Evolutionary conservation across 2,329 filamentous ascomycete genomes (phyloP).

Genomic region (Exophiala calicioides): DNA sequence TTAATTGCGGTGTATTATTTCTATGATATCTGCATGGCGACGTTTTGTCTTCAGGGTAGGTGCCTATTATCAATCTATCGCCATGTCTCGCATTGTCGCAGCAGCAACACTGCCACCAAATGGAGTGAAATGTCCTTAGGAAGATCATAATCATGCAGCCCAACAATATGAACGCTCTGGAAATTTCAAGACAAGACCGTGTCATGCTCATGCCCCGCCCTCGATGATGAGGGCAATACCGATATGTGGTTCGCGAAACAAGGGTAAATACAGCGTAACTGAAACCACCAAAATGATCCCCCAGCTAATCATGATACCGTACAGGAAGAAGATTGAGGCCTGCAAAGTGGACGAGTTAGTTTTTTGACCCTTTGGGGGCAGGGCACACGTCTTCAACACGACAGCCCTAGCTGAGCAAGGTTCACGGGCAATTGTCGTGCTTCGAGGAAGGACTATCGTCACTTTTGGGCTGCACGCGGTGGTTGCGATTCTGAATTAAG

Average conservation of each 20-base stretch:
- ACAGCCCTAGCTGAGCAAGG: too few relatives aligned
- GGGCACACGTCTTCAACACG: too few relatives aligned
- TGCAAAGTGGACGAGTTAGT: constrained; percentile 25
- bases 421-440: too few relatives aligned
- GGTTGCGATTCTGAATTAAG: constrained; percentile 3
- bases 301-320: constrained; percentile 46
- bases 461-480: background rate
- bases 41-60: too few relatives aligned
- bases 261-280: constrained; percentile 17
- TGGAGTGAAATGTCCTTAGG: constrained; percentile 8
- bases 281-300: constrained; percentile 7
- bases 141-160: constrained; percentile 44
- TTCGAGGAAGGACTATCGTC: background rate
- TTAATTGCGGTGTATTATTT: too few relatives aligned
- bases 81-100: background rate
- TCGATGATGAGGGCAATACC: constrained; percentile 14
- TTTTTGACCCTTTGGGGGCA: constrained; percentile 12
- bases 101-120: background rate
- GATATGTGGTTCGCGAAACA: constrained; percentile 12
- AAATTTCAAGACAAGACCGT: constrained; percentile 54
- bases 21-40: too few relatives aligned
- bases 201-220: constrained; percentile 6
- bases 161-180: constrained; percentile 62
- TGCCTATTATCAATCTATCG: background rate
- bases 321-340: constrained; percentile 37